These are phyloP conservation scores for Nannochloropsis granulata DNA, from an alignment of 108 stramenopile species.

Conservation along the genomic window DNA sequence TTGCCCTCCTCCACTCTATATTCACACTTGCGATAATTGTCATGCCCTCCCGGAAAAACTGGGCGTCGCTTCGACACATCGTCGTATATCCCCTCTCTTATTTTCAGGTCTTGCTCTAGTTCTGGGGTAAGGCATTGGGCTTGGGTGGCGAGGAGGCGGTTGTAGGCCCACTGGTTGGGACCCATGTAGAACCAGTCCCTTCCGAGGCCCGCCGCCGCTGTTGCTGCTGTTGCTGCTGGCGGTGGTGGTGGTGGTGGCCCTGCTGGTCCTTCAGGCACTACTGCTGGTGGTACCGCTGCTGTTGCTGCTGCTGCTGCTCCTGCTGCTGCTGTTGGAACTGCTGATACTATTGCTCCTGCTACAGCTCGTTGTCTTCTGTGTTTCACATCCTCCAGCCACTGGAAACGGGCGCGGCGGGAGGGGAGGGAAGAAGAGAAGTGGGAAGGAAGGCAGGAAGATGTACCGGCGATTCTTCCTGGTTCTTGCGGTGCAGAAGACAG, in stretches of 20 bases:
- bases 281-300: too few relatives aligned
- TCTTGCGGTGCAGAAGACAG: not conserved
- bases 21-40: not conserved
- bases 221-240: too few relatives aligned
- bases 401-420: not conserved
- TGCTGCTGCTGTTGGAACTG: too few relatives aligned
- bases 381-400: not conserved
- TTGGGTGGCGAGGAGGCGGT: not conserved
- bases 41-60: not conserved
- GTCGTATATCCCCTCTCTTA: not conserved
- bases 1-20: not conserved
- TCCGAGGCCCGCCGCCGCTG: not conserved
- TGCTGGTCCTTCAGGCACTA: too few relatives aligned
- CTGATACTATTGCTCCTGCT: too few relatives aligned
- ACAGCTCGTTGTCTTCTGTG: not conserved
- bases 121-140: not conserved
- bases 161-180: not conserved
- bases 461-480: too few relatives aligned
- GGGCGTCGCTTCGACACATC: not conserved
- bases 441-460: not conserved
- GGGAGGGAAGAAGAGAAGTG: not conserved
- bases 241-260: too few relatives aligned
- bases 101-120: not conserved
- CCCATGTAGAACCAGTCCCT: not conserved
- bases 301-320: too few relatives aligned